phyloP scores from a whole-genome alignment of 2,329 filamentous ascomycete species.

The Scedosporium apiospermum region DNA sequence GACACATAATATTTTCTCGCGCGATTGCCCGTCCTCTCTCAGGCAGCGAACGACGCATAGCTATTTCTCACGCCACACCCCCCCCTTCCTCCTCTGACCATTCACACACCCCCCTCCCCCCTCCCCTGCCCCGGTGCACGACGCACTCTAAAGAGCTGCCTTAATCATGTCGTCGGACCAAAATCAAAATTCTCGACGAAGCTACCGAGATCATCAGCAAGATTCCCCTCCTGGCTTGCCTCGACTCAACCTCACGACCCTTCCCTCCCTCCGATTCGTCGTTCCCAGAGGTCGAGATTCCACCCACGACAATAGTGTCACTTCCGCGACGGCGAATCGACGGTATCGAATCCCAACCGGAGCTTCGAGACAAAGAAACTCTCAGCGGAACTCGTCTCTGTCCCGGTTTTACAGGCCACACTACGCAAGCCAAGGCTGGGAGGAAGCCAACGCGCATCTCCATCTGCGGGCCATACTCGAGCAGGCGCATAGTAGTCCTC shows the following conservation, averaged over 20 bases:
- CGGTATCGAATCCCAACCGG: neutral
- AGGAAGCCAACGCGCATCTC: slow-evolving; percentile 31
- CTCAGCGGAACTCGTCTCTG: neutral
- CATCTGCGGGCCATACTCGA: slow-evolving; percentile 31
- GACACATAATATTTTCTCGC: neutral
- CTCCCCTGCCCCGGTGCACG: neutral
- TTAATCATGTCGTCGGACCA: slow-evolving; percentile 6
- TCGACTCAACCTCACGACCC: neutral
- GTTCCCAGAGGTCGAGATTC: neutral
- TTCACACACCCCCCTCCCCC: neutral
- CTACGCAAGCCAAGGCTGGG: slow-evolving; percentile 18
- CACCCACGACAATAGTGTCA: neutral
- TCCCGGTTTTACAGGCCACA: neutral
- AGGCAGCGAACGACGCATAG: neutral
- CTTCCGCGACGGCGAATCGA: neutral
- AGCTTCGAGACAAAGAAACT: neutral
- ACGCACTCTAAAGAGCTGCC: neutral
- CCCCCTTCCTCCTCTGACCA: neutral
- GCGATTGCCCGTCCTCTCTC: neutral
- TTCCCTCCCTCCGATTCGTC: neutral
- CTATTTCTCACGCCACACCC: neutral
- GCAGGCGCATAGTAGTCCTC: slow-evolving; percentile 4
- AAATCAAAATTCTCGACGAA: neutral
- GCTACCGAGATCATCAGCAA: neutral
- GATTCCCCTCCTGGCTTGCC: neutral